Evolutionary conservation across 2,329 filamentous ascomycete genomes (phyloP).

Genomic region (Neocucurbitaria cava): DNA sequence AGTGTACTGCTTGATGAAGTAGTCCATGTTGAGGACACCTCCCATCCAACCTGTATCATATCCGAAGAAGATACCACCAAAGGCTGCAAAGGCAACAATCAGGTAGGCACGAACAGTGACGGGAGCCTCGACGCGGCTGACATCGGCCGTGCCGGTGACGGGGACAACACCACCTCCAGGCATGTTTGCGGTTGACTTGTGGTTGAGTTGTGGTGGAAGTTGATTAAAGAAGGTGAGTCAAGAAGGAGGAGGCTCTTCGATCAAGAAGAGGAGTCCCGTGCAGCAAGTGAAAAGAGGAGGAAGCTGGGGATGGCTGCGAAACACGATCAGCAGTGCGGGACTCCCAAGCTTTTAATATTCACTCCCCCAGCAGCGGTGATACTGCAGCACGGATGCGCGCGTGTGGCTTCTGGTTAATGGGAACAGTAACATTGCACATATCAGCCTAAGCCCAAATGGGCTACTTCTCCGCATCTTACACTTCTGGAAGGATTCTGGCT

Average conservation of each 20-base stretch:
- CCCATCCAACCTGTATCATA: slow-evolving; percentile 83
- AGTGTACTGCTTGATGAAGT: slow-evolving; percentile 49
- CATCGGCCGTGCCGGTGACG: slow-evolving; percentile 54
- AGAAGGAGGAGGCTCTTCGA: slow-evolving; percentile 20
- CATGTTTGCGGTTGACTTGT: slow-evolving; percentile 40
- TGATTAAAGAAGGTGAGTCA: slow-evolving; percentile 9
- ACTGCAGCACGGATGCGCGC: slow-evolving; percentile 34
- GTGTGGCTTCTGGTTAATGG: slow-evolving; percentile 38
- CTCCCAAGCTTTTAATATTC: slow-evolving; percentile 41
- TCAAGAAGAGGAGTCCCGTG: slow-evolving; percentile 29
- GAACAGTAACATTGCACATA: slow-evolving; percentile 44
- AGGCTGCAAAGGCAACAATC: slow-evolving; percentile 58
- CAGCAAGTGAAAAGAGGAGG: slow-evolving; percentile 24
- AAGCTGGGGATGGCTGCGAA: slow-evolving; percentile 35
- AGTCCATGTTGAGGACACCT: slow-evolving; percentile 62
- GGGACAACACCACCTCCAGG: slow-evolving; percentile 46
- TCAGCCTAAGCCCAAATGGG: slow-evolving; percentile 33
- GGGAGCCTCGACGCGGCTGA: slow-evolving; percentile 62
- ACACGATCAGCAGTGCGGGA: slow-evolving; percentile 21
- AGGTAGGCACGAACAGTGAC: slow-evolving; percentile 57
- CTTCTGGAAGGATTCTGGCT: slow-evolving; percentile 41
- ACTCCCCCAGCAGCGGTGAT: slow-evolving; percentile 33
- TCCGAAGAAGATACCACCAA: slow-evolving; percentile 69
- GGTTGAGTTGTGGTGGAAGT: slow-evolving; percentile 16
- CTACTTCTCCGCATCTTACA: slow-evolving; percentile 38